Evolutionary conservation across 2,329 filamentous ascomycete genomes (phyloP), one percentile per base, ranked within the genome.

Genomic region (Paraphoma sp.): DNA sequence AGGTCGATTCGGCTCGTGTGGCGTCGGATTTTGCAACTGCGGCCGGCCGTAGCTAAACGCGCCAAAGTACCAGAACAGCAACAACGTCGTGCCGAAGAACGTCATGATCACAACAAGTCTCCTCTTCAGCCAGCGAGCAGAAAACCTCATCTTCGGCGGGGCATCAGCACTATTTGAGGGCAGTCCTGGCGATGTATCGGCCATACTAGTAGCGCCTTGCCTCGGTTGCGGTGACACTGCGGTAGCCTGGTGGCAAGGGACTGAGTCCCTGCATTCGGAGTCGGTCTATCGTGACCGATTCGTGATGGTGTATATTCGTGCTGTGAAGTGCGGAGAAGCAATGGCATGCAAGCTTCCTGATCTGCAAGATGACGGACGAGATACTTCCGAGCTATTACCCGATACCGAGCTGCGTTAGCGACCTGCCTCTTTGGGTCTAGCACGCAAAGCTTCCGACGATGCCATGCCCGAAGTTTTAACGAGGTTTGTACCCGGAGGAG

Each of bases 1-100:
- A 23, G 58, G 51, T 46, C 54, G 47, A 17, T 17, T 47, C 14
- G 58, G 58, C 29, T 43, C 41, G 6, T 38, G 29, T 18, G 58
- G 62, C 23, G 41, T 47, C 54, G 50, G 50, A 18, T 52, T 30
- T 9, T 59, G 60, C 23, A 53, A 54, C 14, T 57, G 46, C 23
- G 62, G 54, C 48, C 57, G 52, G n/a, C 51, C 62, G 17, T 54
- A 51, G 31, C 51, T 51, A 54, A 61, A 63, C 40, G 63, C 56
- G 30, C 63, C 66, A 54, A 65, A 69, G 16, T 63, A 62, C 59
- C 62, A 67, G 40, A 68, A 68, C 12, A 71, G 50, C 30, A 70
- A 40, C 17, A 63, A 55, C 30, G 57, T 57, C 14, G 60, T 67
- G 17, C 51, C 46, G 18, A 62, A 49, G 30, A 70, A 71, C 43